phyloP scores from a whole-genome alignment of 2,329 filamentous ascomycete species.

The Cercospora nicotianae region DNA sequence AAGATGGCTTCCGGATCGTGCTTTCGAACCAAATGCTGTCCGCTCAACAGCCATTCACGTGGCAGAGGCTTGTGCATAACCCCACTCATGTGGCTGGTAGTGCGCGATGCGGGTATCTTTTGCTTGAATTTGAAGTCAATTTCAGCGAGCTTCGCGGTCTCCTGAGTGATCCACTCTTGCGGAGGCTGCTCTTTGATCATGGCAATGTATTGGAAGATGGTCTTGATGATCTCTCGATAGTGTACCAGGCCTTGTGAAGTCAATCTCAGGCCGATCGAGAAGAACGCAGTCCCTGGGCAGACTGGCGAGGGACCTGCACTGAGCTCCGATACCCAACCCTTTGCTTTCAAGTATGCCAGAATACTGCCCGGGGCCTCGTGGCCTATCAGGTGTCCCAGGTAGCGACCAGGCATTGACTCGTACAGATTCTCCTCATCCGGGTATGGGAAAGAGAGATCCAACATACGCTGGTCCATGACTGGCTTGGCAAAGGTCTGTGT shows the following conservation, averaged over 20 bases:
- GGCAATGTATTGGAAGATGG: conserved; percentile 87
- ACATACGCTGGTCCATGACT: conserved; percentile 79
- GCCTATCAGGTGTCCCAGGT: conserved; percentile 84
- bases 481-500: conserved; percentile 85
- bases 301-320: conserved; percentile 74
- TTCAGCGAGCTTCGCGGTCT: conserved; percentile 85
- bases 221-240: conserved; percentile 78
- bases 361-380: conserved; percentile 93
- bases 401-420: conserved; percentile 78
- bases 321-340: conserved; percentile 84
- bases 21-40: conserved; percentile 70
- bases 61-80: conserved; percentile 91
- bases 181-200: conserved; percentile 78
- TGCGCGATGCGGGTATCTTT: conserved; percentile 84
- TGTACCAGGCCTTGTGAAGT: conserved; percentile 82
- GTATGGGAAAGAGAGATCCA: conserved; percentile 82
- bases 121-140: conserved; percentile 95
- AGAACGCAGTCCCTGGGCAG: conserved; percentile 78
- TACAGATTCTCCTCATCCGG: conserved; percentile 78
- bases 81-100: conserved; percentile 79
- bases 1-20: conserved; percentile 79
- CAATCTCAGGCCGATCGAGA: conserved; percentile 74
- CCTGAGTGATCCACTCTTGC: conserved; percentile 90
- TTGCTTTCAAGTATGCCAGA: conserved; percentile 83
- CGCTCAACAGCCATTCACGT: conserved; percentile 84